A percentile compares a stretch with the other conserved stretches of the same genome.
Conservation (phyloP, 2,329 filamentous ascomycete genomes). For the Bisporella sp. region DNA sequence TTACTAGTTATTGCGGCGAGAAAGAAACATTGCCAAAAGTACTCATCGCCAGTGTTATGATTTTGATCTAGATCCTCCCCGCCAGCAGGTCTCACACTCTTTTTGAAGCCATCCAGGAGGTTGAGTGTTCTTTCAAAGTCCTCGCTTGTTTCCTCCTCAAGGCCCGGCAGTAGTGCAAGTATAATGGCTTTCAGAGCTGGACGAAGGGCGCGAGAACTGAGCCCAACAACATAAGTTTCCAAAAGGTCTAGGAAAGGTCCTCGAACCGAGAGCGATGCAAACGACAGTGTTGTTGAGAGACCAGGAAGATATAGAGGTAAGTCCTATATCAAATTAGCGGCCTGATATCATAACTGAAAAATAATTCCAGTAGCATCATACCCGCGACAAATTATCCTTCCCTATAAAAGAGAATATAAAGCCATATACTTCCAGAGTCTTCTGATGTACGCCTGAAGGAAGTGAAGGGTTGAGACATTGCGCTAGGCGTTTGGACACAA, state of each 20-base stretch:
- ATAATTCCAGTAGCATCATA: neutral
- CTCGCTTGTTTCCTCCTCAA: conserved; percentile 95
- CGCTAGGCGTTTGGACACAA: conserved; percentile 82
- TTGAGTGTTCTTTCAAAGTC: conserved; percentile 86
- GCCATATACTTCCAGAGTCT: conserved; percentile 87
- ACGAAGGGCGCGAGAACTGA: conserved; percentile 66
- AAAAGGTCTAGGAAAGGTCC: conserved; percentile 79
- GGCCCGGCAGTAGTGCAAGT: conserved; percentile 77
- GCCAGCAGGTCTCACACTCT: conserved; percentile 49
- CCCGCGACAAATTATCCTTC: conserved; percentile 64
- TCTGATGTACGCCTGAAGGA: conserved; percentile 95
- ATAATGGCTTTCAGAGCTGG: conserved; percentile 88
- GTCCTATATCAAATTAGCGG: conserved; percentile 37
- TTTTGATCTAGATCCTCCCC: conserved; percentile 43
- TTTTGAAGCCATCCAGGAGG: conserved; percentile 72
- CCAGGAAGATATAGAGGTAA: conserved; percentile 86
- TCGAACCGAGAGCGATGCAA: conserved; percentile 87
- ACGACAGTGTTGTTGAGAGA: conserved; percentile 81
- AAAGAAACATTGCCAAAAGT: conserved; percentile 98
- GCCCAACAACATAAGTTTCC: conserved; percentile 68
- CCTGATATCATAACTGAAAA: no score
- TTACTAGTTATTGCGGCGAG: conserved; percentile 86
- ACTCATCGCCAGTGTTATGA: conserved; percentile 64
- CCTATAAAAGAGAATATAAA: conserved; percentile 85
- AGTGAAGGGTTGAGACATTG: conserved; percentile 92